Base-by-base conservation (phyloP, 768 basidiomycete species). In the Lactarius vividus region DNA sequence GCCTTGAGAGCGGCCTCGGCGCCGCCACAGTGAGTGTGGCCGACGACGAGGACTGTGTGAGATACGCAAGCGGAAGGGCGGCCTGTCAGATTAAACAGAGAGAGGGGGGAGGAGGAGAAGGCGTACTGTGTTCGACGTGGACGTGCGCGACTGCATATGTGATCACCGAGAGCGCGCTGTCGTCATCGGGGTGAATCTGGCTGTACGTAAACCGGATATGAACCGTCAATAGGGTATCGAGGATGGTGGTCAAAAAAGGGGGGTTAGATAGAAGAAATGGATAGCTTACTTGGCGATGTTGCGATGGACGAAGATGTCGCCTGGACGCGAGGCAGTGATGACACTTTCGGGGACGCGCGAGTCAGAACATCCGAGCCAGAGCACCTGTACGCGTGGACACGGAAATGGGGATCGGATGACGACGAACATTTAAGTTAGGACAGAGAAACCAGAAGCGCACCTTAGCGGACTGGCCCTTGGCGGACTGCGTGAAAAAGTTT, bases 1-100 rank as follows among this genome's bases (percentile, higher is more conserved):
- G 85, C 83, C 0, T 74, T 71, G 46, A 84, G 76, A 57, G 85
- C 85, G 5, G 88, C 86, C 0, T 77, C 74, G 3, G 84, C 89
- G 59, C 94, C 94, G 62, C 92, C 94, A 73, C 94, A 96, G 62
- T 85, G 79, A 13, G 88, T 86, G 74, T 96, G 94, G 20, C 94
- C 94, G 29, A 88, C 90, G 71, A 96, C 78, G 67, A 92, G 79
- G 66, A 96, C 91, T 93, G 71, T n/a, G 9, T 35, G 40, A 53
- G 28, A 15, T 18, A n/a, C 35, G 35, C 35, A 35, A 35, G 35
- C 35, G 35, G 35, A 2, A n/a, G 46, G 7, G 33, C 26, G 11
- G 11, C n/a, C 11, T 4, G n/a, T 49, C 23, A 49, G 49, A 23
- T 13, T 11, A 23, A 11, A 49, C 4, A 49, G 49, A 7, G 18